Evolutionary conservation across 768 basidiomycete genomes (phyloP).

Genomic region (Suillus americanus): DNA sequence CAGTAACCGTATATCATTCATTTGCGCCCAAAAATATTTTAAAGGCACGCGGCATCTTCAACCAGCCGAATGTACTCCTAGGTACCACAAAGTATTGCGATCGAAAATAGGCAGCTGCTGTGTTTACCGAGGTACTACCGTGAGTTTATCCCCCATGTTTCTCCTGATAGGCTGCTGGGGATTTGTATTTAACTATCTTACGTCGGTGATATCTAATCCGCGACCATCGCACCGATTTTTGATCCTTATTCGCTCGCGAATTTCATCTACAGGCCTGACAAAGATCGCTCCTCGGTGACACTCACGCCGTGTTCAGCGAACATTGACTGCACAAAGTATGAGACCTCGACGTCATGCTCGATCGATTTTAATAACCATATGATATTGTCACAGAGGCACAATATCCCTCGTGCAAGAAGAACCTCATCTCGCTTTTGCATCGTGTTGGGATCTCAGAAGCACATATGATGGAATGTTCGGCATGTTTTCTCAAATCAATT

Average conservation of each 20-base stretch:
- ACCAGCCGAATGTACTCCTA: not conserved
- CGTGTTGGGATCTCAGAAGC: constrained; percentile 1
- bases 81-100: not conserved
- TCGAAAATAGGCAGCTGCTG: not conserved
- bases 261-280: not conserved
- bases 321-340: too few relatives aligned
- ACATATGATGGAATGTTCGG: not conserved
- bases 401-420: not conserved
- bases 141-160: not conserved
- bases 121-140: not conserved
- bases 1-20: not conserved
- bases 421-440: not conserved
- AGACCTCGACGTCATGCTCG: not conserved
- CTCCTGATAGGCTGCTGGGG: not conserved
- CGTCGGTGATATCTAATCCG: not conserved
- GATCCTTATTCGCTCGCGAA: not conserved
- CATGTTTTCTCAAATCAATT: not conserved
- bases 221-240: not conserved
- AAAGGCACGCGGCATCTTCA: not conserved
- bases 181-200: not conserved
- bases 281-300: not conserved
- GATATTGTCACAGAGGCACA: not conserved
- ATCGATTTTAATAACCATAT: not conserved
- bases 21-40: not conserved
- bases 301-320: not conserved